These are phyloP conservation scores for Saccharum spontaneum DNA, from an alignment of 176 grass and related monocot genomes.

Conservation along the genomic window DNA sequence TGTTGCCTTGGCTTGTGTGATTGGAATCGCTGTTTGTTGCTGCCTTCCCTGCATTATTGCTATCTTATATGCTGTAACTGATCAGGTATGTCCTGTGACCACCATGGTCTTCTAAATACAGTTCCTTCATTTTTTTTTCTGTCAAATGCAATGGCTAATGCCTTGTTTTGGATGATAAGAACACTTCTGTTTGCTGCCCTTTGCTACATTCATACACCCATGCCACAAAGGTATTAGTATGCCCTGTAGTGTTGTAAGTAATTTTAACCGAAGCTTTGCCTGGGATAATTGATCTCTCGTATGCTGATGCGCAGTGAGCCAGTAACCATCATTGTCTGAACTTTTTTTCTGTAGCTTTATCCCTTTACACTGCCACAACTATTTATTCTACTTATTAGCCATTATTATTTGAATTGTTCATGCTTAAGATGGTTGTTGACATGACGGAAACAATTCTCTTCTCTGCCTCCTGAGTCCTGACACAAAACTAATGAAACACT, in stretches of 20 bases:
- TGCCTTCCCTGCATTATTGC: slow-evolving; percentile 99
- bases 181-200: background rate
- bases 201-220: background rate
- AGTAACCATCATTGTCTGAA: background rate
- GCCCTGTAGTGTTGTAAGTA: background rate
- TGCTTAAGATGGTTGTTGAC: background rate
- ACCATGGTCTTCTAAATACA: slow-evolving; percentile 5
- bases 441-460: background rate
- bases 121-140: background rate
- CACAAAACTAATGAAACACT: slow-evolving; percentile 2
- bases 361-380: background rate
- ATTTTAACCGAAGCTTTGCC: background rate
- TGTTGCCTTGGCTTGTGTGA: slow-evolving; percentile 85
- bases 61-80: slow-evolving; percentile 89
- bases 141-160: background rate
- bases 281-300: background rate
- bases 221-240: background rate
- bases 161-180: background rate
- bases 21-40: slow-evolving; percentile 97
- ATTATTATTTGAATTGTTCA: slow-evolving; percentile 4
- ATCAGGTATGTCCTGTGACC: slow-evolving; percentile 68
- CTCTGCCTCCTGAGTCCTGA: background rate
- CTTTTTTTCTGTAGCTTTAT: background rate
- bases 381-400: background rate
- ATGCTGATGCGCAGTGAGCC: background rate